phyloP scores from a whole-genome alignment of 176 grass and related monocot species.

The Oryza punctata region DNA sequence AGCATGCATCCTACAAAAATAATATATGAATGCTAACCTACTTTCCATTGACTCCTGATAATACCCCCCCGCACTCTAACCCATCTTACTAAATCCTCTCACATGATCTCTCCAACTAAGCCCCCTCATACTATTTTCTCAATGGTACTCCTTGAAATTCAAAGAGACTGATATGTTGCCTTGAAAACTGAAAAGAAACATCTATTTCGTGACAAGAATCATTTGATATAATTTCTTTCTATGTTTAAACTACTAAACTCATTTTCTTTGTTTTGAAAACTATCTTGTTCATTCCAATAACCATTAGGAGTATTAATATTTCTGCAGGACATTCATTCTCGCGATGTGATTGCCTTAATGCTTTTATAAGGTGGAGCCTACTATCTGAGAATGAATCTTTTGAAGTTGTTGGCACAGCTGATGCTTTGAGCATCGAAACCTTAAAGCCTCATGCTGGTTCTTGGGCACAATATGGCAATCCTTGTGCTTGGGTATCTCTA shows the following conservation, averaged over 20 bases:
- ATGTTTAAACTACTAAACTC: not conserved
- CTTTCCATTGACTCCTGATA: not conserved
- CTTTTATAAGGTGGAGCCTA: conserved; percentile 76
- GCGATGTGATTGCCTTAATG: conserved; percentile 75
- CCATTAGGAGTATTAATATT: conserved; percentile 19
- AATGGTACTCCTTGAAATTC: not conserved
- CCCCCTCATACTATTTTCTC: not conserved
- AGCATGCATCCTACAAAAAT: conserved; percentile 9
- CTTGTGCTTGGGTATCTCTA: conserved; percentile 76
- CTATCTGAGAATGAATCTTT: conserved; percentile 73
- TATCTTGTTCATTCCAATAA: conserved; percentile 36
- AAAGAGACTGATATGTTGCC: not conserved
- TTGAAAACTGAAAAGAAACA: not conserved
- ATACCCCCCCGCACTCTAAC: not conserved
- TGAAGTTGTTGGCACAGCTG: conserved; percentile 59
- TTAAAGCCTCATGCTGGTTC: conserved; percentile 34
- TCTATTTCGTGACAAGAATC: not conserved
- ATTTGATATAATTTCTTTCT: not conserved
- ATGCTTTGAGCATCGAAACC: conserved; percentile 24
- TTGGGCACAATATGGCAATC: conserved; percentile 48
- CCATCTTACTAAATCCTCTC: not conserved
- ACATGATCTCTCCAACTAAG: not conserved
- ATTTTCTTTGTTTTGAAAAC: conserved; percentile 11
- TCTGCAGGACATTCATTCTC: conserved; percentile 61
- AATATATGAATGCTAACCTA: not conserved